Evolutionary conservation across 83 land plant species (phyloP).

Genomic region (Picea abies): DNA sequence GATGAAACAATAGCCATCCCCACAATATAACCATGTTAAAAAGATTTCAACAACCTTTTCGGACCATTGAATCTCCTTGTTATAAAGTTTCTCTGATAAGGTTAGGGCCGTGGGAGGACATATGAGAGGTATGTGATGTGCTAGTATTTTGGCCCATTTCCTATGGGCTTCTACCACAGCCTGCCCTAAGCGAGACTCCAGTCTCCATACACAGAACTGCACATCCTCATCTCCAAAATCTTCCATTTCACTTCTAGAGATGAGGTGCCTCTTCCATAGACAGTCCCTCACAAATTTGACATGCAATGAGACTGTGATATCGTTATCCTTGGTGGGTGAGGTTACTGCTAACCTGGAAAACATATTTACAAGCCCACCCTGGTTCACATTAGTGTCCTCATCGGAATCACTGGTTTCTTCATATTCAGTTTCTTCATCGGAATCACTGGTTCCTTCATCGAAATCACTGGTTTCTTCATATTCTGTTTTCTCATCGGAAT

Average conservation of each 20-base stretch:
- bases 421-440: neutral
- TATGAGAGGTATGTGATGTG: too few relatives aligned
- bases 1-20: conserved; percentile 2
- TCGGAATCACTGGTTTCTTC: neutral
- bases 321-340: neutral
- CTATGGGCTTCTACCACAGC: neutral
- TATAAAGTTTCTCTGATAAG: neutral
- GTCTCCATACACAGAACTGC: neutral
- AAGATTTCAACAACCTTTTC: conserved; percentile 6
- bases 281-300: neutral
- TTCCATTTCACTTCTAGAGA: neutral
- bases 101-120: conserved; percentile 4
- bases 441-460: neutral
- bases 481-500: neutral
- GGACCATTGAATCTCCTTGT: too few relatives aligned
- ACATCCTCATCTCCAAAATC: neutral
- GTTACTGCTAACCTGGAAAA: neutral
- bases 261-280: neutral
- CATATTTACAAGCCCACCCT: neutral
- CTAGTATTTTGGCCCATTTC: neutral
- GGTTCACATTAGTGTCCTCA: neutral
- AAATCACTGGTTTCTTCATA: neutral
- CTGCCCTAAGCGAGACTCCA: neutral
- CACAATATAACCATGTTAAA: neutral
- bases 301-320: neutral